These are phyloP conservation scores for Boletus fagicola DNA, from an alignment of 768 basidiomycete genomes.

Conservation along the genomic window DNA sequence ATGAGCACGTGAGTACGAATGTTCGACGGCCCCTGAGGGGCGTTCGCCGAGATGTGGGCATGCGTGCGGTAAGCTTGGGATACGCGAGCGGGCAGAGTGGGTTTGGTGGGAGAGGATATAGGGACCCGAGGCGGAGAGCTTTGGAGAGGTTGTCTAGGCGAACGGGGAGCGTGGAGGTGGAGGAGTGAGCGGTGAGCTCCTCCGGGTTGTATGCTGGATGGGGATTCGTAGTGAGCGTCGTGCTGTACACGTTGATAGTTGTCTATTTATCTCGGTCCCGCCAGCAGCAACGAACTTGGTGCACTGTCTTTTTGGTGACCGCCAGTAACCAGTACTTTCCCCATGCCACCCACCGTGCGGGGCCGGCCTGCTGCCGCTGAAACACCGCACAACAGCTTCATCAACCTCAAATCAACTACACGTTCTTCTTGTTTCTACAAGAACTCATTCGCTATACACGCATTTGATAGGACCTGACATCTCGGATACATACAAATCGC, in stretches of 20 bases:
- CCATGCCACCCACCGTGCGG: too few relatives aligned
- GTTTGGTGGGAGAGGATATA: slow-evolving; percentile 2
- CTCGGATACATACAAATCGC: not conserved
- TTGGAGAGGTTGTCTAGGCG: slow-evolving; percentile 20
- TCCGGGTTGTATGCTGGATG: not conserved
- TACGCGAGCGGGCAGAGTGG: slow-evolving; percentile 16
- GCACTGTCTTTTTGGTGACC: not conserved
- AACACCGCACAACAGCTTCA: not conserved
- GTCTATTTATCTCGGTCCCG: not conserved
- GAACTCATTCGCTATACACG: not conserved
- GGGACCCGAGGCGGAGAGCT: slow-evolving; percentile 25
- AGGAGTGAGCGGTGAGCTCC: slow-evolving; percentile 5
- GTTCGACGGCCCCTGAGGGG: not conserved
- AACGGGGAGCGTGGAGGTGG: slow-evolving; percentile 19
- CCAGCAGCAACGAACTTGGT: not conserved
- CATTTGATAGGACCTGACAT: not conserved
- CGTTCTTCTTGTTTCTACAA: not conserved
- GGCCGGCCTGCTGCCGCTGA: too few relatives aligned
- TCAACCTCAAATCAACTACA: not conserved
- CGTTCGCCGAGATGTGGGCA: slow-evolving; percentile 19
- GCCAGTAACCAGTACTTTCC: not conserved
- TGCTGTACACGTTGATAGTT: not conserved
- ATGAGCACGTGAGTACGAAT: not conserved
- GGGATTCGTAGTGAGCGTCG: not conserved
- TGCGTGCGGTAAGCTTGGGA: slow-evolving; percentile 30